These are phyloP conservation scores for Paecilomyces niveus DNA, from an alignment of 2,329 filamentous ascomycete species.

Conservation along the genomic window DNA sequence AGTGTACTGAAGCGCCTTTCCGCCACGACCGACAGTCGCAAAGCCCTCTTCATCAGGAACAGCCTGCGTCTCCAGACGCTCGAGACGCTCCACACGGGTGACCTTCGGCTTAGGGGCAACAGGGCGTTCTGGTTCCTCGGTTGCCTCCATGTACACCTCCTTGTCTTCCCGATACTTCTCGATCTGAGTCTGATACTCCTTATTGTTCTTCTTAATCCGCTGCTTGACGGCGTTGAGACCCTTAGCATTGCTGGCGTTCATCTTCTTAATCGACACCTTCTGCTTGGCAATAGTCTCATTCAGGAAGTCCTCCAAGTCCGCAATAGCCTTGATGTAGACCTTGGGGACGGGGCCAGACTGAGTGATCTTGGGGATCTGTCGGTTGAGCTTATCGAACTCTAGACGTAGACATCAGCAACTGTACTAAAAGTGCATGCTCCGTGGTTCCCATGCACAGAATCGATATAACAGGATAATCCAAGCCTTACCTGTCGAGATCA, in stretches of 20 bases:
- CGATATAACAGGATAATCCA: background rate
- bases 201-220: constrained; percentile 97
- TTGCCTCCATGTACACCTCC: constrained; percentile 79
- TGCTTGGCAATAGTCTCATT: constrained; percentile 92
- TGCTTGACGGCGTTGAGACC: constrained; percentile 96
- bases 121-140: constrained; percentile 62
- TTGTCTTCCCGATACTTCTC: constrained; percentile 81
- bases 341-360: constrained; percentile 76
- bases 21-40: constrained; percentile 78
- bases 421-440: background rate
- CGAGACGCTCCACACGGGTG: constrained; percentile 27
- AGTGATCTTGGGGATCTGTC: constrained; percentile 71
- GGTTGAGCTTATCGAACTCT: constrained; percentile 95
- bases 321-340: constrained; percentile 83
- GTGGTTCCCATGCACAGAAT: background rate
- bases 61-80: constrained; percentile 44
- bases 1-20: constrained; percentile 84
- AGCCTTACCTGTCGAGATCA: constrained; percentile 74
- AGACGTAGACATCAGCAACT: constrained; percentile 7
- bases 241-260: constrained; percentile 93
- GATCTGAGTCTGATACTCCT: constrained; percentile 82
- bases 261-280: constrained; percentile 94
- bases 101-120: constrained; percentile 45
- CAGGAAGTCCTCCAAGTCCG: constrained; percentile 90
- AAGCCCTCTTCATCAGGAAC: constrained; percentile 77